A percentile compares a stretch with the other conserved stretches of the same genome.
phyloP scores from a whole-genome alignment of 1,139 yeast genomes.

The Yamadazyma dendronema region DNA sequence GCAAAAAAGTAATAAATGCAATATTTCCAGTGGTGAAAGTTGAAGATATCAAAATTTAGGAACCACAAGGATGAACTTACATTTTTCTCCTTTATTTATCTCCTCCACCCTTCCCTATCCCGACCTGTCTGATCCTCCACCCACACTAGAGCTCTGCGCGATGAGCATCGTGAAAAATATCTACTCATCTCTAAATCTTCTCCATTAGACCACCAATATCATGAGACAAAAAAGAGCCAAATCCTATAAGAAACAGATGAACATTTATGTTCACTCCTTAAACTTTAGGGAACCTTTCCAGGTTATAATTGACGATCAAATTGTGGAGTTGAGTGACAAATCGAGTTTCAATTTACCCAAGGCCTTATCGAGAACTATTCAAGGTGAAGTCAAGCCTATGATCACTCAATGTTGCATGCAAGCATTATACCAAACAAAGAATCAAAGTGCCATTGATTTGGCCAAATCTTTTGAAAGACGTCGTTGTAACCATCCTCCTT shows the following conservation, averaged over 20 bases:
- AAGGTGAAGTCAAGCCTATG: slow-evolving; percentile 87
- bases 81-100: too few relatives aligned
- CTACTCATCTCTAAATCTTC: neutral
- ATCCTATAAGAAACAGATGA: slow-evolving; percentile 89
- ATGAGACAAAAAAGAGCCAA: slow-evolving; percentile 98
- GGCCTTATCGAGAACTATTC: slow-evolving; percentile 80
- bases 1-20: too few relatives aligned
- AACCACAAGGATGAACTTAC: too few relatives aligned
- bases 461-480: slow-evolving; percentile 84
- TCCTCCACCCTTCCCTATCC: too few relatives aligned
- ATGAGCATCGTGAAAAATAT: neutral
- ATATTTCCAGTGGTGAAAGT: too few relatives aligned
- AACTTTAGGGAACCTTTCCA: slow-evolving; percentile 94
- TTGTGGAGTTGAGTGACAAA: slow-evolving; percentile 62
- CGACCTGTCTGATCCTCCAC: too few relatives aligned
- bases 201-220: neutral
- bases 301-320: slow-evolving; percentile 77
- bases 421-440: slow-evolving; percentile 67
- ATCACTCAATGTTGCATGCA: slow-evolving; percentile 96
- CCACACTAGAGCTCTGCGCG: neutral
- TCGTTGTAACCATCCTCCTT: slow-evolving; percentile 55
- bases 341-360: slow-evolving; percentile 71
- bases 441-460: slow-evolving; percentile 70
- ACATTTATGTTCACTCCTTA: slow-evolving; percentile 78
- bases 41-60: too few relatives aligned